These are phyloP conservation scores for Calonectria crousiana DNA, from an alignment of 2,329 filamentous ascomycete species.

Conservation along the genomic window DNA sequence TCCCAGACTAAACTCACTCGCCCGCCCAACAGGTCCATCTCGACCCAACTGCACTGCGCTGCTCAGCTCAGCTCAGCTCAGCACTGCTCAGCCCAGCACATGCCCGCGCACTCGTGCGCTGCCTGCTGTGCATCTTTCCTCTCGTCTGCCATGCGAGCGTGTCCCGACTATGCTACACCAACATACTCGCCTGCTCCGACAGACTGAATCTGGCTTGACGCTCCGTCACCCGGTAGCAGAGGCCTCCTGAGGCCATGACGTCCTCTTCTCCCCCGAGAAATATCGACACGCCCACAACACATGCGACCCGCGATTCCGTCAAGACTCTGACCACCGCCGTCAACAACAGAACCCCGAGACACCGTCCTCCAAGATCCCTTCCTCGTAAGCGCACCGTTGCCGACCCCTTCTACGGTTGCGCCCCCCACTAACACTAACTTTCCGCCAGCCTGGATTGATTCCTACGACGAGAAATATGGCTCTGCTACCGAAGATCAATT, in stretches of 20 bases:
- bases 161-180: constrained; percentile 36
- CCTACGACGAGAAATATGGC: constrained; percentile 58
- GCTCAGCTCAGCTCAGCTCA: background rate
- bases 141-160: constrained; percentile 39
- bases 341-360: constrained; percentile 31
- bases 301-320: constrained; percentile 35
- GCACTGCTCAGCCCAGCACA: constrained; percentile 1
- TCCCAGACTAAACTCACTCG: constrained; percentile 15
- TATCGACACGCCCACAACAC: constrained; percentile 37
- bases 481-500: constrained; percentile 53
- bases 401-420: background rate
- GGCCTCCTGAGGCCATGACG: constrained; percentile 40
- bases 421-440: constrained; percentile 21
- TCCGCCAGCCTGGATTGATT: constrained; percentile 61
- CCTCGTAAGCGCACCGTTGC: constrained; percentile 38
- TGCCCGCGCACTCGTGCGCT: constrained; percentile 33
- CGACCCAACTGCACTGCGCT: constrained; percentile 4
- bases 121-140: constrained; percentile 34
- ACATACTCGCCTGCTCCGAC: constrained; percentile 39
- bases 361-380: constrained; percentile 43
- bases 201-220: constrained; percentile 17
- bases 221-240: constrained; percentile 22
- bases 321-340: constrained; percentile 37
- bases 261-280: constrained; percentile 43
- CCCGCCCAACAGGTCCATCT: constrained; percentile 8